Base-by-base conservation (phyloP, 2,329 filamentous ascomycete species). In the Cryoendolithus antarcticus region DNA sequence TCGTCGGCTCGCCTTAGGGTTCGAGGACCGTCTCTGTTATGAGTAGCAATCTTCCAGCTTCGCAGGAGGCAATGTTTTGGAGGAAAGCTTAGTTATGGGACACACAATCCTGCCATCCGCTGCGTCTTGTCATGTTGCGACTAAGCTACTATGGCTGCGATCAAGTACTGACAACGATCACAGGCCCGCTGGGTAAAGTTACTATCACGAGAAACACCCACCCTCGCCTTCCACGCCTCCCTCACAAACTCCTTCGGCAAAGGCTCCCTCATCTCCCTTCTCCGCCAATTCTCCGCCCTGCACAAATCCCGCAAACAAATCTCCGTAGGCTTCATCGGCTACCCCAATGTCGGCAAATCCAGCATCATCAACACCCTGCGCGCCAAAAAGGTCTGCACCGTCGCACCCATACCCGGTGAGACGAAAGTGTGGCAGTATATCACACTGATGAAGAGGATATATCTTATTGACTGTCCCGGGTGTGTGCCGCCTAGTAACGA, bases 361-460 rank as follows among this genome's bases (percentile, higher is more conserved):
- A 91, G 84, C 32, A 91, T 98, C 50, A 96, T 98, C 65, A 98
- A 98, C 65, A 94, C 89, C 0, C 67, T 98, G 2, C 75, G 86
- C 34, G 89, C 86, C 61, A 96, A 95, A 69, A 88, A 91, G 60
- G 88, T 95, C 31, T 88, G 88, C 65, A 91, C 73, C 10, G 86
- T 93, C 3, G 91, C 91, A 5, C 91, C 89, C 4, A 94, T 96
- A 45, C 89, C 91, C 5, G 91, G 88, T 9, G 88, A 95, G 67
- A 96, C 89, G 28, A 96, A 95, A 64, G 83, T 95, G 24, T 96
- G 91, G 89, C 89, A 95, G 60, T 95, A 95, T 56, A 86, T 95
- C 49, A 94, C 86, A 2, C 64, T 96, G 43, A 94, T 93, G 83
- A 93, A 88, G 66, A 73, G 86, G 39, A 93, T 93, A 38, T 88